Base-by-base conservation (phyloP, 495 filamentous ascomycete genomes). In the Usnea hakonensis region DNA sequence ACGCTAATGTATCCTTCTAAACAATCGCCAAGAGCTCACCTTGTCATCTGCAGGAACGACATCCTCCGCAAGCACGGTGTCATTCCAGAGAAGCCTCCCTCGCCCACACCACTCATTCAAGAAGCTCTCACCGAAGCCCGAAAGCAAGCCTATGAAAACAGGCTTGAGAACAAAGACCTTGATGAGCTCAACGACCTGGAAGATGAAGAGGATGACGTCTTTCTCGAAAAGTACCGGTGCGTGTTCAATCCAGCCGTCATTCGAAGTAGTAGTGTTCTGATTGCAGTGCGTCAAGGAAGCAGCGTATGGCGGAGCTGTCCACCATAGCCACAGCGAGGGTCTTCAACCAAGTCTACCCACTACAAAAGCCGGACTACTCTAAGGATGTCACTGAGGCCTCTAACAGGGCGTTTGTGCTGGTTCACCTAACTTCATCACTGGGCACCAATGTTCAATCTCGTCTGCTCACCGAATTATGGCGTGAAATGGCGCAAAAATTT, bases 1-100 rank as follows among this genome's bases (percentile, higher is more conserved):
- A 38, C 30, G 23, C 9, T 33, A n/a, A 5, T 1, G 5, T 11
- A 41, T 14, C 13, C 21, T 19, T 33, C 19, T 52, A 1, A 0
- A 0, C 3, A 52, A 32, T n/a, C 8, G n/a, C 17, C 48, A 36
- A 61, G 13, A 38, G 35, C 48, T 52, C n/a, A 61, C 8, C 19
- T 17, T 8, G 21, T 38, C n/a, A 59, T 9, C 17, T 40, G 57
- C 28, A 97, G 92, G 93, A 99, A 99, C 70, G 94, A 99, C 64
- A 99, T 99, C 70, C 89, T 99, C 55, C 90, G 94, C 60, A 91
- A 95, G 73, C 91, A 97, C 76, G 89, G 90, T 44, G 78, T 99
- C 57, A 97, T 99, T 60, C 94, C 94, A 16, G 92, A 97, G 70
- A 97, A 95, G 73, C 91, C 93, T 1, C 90, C 93, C 19, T 95